phyloP scores from a whole-genome alignment of 2,329 filamentous ascomycete species.

The Magnaporthiopsis rhizophila region DNA sequence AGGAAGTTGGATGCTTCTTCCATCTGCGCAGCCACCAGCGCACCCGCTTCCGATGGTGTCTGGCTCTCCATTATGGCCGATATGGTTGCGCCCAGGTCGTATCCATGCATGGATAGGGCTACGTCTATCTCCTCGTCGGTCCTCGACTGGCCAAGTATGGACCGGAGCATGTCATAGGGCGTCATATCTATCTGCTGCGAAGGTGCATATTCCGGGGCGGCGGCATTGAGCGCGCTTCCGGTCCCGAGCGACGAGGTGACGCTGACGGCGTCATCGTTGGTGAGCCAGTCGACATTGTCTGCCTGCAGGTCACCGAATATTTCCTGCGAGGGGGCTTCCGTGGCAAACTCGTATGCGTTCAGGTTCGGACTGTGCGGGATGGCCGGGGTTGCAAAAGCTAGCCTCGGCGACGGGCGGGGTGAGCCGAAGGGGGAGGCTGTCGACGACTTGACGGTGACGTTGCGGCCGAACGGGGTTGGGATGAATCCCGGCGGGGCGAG shows the following conservation, averaged over 20 bases:
- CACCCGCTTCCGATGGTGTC: neutral
- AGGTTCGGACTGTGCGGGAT: conserved; percentile 92
- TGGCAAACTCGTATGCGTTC: conserved; percentile 90
- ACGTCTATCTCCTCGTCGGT: conserved; percentile 91
- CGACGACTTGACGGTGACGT: conserved; percentile 68
- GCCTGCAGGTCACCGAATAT: conserved; percentile 81
- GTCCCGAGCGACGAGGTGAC: conserved; percentile 66
- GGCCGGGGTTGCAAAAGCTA: conserved; percentile 79
- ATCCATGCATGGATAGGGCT: conserved; percentile 81
- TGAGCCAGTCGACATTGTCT: conserved; percentile 95
- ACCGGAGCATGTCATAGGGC: conserved; percentile 94
- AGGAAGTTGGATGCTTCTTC: conserved; percentile 43
- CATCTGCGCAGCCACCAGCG: conserved; percentile 29
- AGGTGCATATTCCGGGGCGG: conserved; percentile 69
- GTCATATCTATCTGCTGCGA: conserved; percentile 82
- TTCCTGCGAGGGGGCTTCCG: conserved; percentile 74
- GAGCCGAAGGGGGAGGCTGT: conserved; percentile 88
- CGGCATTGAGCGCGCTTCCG: conserved; percentile 66
- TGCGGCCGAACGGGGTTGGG: conserved; percentile 66
- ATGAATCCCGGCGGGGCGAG: conserved; percentile 77
- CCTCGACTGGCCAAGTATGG: conserved; percentile 80
- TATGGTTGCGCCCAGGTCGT: conserved; percentile 88
- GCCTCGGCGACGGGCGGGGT: conserved; percentile 82
- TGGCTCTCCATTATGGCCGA: conserved; percentile 70
- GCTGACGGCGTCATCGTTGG: conserved; percentile 78